Conservation (phyloP, 2,329 filamentous ascomycete species). For the Aspergillus fructus region DNA sequence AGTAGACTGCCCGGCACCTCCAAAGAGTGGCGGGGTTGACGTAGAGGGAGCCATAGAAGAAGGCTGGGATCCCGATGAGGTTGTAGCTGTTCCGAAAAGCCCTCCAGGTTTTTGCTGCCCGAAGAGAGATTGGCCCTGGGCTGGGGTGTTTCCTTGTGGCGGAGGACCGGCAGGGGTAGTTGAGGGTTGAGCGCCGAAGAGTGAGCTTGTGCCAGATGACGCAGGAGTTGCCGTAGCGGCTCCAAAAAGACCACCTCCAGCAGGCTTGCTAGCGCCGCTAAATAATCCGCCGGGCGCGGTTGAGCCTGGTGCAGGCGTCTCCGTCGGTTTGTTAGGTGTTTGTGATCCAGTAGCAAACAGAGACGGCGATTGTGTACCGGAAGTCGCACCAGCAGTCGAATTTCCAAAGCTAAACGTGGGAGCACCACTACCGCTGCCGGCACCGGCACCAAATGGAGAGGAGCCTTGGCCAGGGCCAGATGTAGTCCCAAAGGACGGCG, state of each 20-base stretch:
- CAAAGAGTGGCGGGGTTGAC: slow-evolving; percentile 13
- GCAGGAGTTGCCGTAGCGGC: slow-evolving; percentile 9
- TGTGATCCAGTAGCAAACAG: slow-evolving; percentile 31
- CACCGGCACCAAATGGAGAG: slow-evolving; percentile 15
- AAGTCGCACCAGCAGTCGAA: slow-evolving; percentile 22
- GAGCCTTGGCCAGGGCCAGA: slow-evolving; percentile 14
- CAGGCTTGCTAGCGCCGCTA: slow-evolving; percentile 1
- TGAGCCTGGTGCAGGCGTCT: slow-evolving; percentile 33
- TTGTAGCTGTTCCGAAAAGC: slow-evolving; percentile 3
- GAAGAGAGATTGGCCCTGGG: slow-evolving; percentile 7
- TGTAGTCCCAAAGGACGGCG: slow-evolving; percentile 26
- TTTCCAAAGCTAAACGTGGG: slow-evolving; percentile 35
- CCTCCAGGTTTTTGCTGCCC: slow-evolving; percentile 12
- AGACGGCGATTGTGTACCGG: slow-evolving; percentile 23
- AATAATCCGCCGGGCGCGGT: slow-evolving; percentile 24
- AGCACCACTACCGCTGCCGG: slow-evolving; percentile 19
- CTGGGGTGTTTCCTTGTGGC: slow-evolving; percentile 4
- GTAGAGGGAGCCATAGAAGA: background rate
- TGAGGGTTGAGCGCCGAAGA: slow-evolving; percentile 7
- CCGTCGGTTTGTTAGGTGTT: slow-evolving; percentile 40
- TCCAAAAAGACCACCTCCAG: slow-evolving; percentile 6
- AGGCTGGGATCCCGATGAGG: background rate
- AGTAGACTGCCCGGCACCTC: slow-evolving; percentile 24
- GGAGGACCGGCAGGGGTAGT: slow-evolving; percentile 12
- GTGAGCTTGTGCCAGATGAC: slow-evolving; percentile 1